Base-by-base conservation (phyloP, 768 basidiomycete species). In the Polyporus arcularius region DNA sequence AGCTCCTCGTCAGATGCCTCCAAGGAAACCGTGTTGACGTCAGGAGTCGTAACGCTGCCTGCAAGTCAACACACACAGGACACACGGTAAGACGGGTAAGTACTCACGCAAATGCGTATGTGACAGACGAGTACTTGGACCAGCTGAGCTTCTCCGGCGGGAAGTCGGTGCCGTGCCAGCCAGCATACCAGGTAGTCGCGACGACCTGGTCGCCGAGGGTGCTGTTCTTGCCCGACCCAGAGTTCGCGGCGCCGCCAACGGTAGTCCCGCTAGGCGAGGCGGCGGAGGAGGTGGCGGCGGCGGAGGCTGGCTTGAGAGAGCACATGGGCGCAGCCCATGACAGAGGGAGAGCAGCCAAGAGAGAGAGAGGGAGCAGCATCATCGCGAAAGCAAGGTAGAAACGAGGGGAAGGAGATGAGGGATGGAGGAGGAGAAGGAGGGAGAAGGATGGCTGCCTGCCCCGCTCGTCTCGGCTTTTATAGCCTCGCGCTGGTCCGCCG, bases 81-180 rank as follows among this genome's bases (percentile, higher is more conserved):
- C 11, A 14, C 32, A 28, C 28, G 40, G 18, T 26, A 28, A 16
- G 12, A 28, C 26, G 14, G 38, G 30, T 14, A 21, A 21, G 32
- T 5, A 70, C 80, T 72, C 65, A 78, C 79, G 86, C 89, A 63
- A 90, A 90, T 3, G 90, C 80, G 72, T 88, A 92, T 11, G 83
- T 83, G 63, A 89, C 71, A 55, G 84, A 79, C 2, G 83, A 90
- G 73, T 90, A 92, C 73, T 81, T 82, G 4, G 70, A 68, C 90
- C 90, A 92, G 59, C 77, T 78, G 65, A 92, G 78, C 43, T 81
- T 75, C 28, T 78, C 73, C 30, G 87, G 75, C 0, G 82, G 75
- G 65, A 85, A 86, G 6, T 62, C 61, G n/a, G 70, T 72, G 28
- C 81, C 71, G 68, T 88, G 85, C 85, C 85, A 92, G 47, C 85